A percentile compares a stretch with the other conserved stretches of the same genome.
Conservation (phyloP, 2,329 filamentous ascomycete genomes). For the Aotearoamyces nothofagi region DNA sequence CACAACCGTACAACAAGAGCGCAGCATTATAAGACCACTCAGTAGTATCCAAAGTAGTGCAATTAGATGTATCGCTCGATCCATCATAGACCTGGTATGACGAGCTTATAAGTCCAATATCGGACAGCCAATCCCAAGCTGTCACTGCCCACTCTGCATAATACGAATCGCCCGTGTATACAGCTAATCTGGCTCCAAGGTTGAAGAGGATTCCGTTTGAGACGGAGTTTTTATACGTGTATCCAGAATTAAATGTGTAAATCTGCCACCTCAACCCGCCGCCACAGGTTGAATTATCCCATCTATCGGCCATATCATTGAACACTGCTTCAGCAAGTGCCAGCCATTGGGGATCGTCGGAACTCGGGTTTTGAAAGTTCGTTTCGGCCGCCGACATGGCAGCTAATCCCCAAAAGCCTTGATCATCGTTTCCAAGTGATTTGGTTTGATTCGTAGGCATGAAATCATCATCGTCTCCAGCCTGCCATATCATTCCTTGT, state of each 20-base stretch:
- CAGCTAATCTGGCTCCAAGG: slow-evolving; percentile 46
- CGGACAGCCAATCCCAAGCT: slow-evolving; percentile 51
- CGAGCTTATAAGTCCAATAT: slow-evolving; percentile 38
- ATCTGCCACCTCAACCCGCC: slow-evolving; percentile 73
- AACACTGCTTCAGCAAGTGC: slow-evolving; percentile 62
- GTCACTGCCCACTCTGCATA: slow-evolving; percentile 62
- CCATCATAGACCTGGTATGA: slow-evolving; percentile 43
- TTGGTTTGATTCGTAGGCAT: slow-evolving; percentile 34
- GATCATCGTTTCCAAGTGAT: slow-evolving; percentile 27
- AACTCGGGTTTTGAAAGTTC: slow-evolving; percentile 37
- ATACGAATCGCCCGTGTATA: slow-evolving; percentile 58
- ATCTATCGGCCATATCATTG: slow-evolving; percentile 55
- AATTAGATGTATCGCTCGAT: slow-evolving; percentile 36
- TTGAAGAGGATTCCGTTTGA: slow-evolving; percentile 43
- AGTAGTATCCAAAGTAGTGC: slow-evolving; percentile 37
- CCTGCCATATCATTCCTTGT: slow-evolving; percentile 38
- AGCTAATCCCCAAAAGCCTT: slow-evolving; percentile 49
- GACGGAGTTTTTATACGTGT: slow-evolving; percentile 53
- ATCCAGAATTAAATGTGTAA: slow-evolving; percentile 63
- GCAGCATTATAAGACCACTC: slow-evolving; percentile 55
- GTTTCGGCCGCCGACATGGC: slow-evolving; percentile 53
- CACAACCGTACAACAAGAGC: slow-evolving; percentile 41
- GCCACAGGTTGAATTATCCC: slow-evolving; percentile 49
- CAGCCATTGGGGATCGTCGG: slow-evolving; percentile 43
- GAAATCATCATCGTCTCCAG: slow-evolving; percentile 34